Conservation (phyloP, 2,329 filamentous ascomycete species). For the Exophiala aquamarina region DNA sequence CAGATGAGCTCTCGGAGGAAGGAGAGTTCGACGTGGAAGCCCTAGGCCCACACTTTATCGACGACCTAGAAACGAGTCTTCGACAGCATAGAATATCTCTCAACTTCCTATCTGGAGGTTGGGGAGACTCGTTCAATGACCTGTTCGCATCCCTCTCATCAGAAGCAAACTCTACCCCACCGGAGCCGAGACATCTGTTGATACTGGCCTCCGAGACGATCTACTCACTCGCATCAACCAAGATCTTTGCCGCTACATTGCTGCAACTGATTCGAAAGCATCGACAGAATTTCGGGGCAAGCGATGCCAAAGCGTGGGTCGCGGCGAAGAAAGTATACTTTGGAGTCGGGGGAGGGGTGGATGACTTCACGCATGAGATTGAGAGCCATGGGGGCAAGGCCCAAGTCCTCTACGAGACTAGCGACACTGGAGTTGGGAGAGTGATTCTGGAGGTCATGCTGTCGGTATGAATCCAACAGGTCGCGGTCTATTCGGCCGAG, state of each 20-base stretch:
- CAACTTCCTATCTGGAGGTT: conserved; percentile 60
- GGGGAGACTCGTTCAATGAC: conserved; percentile 51
- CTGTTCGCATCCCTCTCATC: conserved; percentile 33
- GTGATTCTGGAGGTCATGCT: conserved; percentile 40
- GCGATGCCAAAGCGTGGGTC: conserved; percentile 50
- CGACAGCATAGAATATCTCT: conserved; percentile 45
- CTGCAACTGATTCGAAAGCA: conserved; percentile 47
- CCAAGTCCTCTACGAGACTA: conserved; percentile 35
- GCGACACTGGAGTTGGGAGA: conserved; percentile 45
- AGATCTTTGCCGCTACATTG: conserved; percentile 57
- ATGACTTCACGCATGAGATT: conserved; percentile 51
- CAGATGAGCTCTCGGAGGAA: conserved; percentile 33
- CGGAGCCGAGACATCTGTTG: conserved; percentile 29
- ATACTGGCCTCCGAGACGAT: conserved; percentile 66
- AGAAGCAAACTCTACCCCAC: background rate
- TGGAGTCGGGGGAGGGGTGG: conserved; percentile 64
- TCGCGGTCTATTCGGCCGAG: no score
- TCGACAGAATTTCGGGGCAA: conserved; percentile 1
- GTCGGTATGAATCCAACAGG: background rate
- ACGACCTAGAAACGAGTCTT: conserved; percentile 49
- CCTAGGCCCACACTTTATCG: conserved; percentile 46
- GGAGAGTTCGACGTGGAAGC: conserved; percentile 37
- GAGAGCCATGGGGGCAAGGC: conserved; percentile 19
- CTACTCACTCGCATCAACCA: conserved; percentile 57
- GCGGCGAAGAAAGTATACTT: conserved; percentile 68